Evolutionary conservation across 1,284 basidiomycete species (phyloP), one percentile per base, ranked within the genome.

Genomic region (Paramarasmius palmivorus): DNA sequence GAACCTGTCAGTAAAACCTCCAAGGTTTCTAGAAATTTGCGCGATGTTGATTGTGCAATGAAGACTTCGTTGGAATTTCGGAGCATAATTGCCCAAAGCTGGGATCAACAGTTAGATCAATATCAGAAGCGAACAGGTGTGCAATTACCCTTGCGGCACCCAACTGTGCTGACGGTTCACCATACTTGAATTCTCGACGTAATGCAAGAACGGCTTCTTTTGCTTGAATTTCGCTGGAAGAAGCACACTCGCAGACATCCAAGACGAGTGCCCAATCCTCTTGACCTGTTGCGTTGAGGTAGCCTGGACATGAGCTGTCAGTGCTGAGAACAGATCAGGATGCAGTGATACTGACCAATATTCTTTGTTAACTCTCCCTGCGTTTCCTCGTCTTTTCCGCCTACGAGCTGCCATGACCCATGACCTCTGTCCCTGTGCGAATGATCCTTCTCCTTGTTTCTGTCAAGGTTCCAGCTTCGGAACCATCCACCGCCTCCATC

Each of bases 81-180:
- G 17, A 92, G 75, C 84, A 92, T 88, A 57, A 92, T 84, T 2
- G 88, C 90, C 90, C 89, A 92, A n/a, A 92, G 65, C 88, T 90
- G 54, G n/a, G n/a, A n/a, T n/a, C n/a, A n/a, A n/a, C n/a, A n/a
- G n/a, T n/a, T 40, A 49, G 8, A 29, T 5, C 22, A 22, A 14
- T 32, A 32, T 34, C 23, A 48, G 15, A 36, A 46, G n/a, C 23
- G 50, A 57, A 35, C 10, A 2, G 63, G 54, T n/a, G n/a, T n/a
- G n/a, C n/a, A 71, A 83, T 42, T 63, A 88, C 87, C 57, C 84
- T 72, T 22, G 86, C 86, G 38, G 88, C 88, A 17, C 87, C 83
- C 9, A 90, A 70, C 66, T 90, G 88, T 14, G 83, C 81, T 25
- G 82, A 66, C 3, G 88, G 84, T 60, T 87, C 84, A 9, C 85